Percentiles rank a stretch among this genome's conserved stretches.
phyloP scores from a whole-genome alignment of 257 asterid genomes.

The Solanum virginianum region DNA sequence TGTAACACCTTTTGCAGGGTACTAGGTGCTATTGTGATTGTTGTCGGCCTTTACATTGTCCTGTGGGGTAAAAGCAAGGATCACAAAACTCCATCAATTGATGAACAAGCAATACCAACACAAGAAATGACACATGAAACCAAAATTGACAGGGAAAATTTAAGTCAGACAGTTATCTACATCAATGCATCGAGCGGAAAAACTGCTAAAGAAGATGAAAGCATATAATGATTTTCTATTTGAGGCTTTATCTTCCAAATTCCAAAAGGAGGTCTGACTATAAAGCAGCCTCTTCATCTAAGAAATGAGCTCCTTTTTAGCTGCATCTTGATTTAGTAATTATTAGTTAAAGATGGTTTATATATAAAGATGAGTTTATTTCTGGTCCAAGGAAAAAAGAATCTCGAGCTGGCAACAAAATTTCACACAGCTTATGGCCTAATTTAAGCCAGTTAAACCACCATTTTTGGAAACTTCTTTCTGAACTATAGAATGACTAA shows the following conservation, averaged over 20 bases:
- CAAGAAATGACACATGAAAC: constrained; percentile 16
- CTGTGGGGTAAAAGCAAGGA: constrained; percentile 88
- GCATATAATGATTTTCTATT: background rate
- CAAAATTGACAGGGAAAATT: background rate
- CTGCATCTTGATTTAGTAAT: background rate
- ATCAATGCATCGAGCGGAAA: constrained; percentile 8
- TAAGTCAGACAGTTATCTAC: constrained; percentile 23
- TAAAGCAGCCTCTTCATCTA: background rate
- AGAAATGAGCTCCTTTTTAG: background rate
- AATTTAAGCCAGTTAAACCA: background rate
- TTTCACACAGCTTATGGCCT: background rate
- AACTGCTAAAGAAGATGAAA: constrained; percentile 7
- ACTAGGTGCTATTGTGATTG: constrained; percentile 68
- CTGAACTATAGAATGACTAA: background rate
- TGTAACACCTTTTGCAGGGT: constrained; percentile 29
- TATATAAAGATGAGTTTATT: background rate
- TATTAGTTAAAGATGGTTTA: background rate
- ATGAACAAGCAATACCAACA: constrained; percentile 17
- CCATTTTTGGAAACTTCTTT: background rate
- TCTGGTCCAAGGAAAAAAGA: background rate
- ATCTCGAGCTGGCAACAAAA: background rate
- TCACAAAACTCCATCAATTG: constrained; percentile 15
- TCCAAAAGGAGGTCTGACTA: background rate
- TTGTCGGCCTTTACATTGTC: constrained; percentile 72
- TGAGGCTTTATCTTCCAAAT: background rate